Percentiles rank a stretch among this genome's conserved stretches.
Conservation (phyloP, 305 asterid genomes). For the Rubia tinctorum region DNA sequence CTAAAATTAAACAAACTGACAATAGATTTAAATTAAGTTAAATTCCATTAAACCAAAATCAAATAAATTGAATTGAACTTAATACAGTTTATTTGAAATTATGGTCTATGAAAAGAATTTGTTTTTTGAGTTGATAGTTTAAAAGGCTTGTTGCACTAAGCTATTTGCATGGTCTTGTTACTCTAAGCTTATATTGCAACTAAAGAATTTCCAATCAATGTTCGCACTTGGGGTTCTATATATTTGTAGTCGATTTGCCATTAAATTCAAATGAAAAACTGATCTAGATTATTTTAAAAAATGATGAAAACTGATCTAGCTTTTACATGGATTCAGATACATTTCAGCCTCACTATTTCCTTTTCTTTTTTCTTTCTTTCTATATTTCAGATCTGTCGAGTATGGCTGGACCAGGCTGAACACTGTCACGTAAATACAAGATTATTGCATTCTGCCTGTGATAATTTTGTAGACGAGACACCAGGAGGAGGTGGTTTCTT, state of each 20-base stretch:
- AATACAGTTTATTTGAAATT: too few relatives aligned
- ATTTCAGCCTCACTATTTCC: background rate
- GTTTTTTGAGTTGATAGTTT: too few relatives aligned
- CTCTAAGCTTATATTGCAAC: background rate
- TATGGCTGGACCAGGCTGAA: constrained; percentile 81
- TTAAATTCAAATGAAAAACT: background rate
- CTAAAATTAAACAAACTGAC: too few relatives aligned
- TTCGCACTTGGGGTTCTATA: background rate
- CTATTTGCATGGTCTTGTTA: too few relatives aligned
- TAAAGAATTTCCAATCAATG: background rate
- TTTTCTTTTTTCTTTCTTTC: background rate
- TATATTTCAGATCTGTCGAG: constrained; percentile 63
- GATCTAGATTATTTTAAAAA: background rate
- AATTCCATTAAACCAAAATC: too few relatives aligned
- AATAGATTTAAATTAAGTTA: too few relatives aligned
- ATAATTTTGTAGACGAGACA: constrained; percentile 44
- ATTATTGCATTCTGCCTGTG: constrained; percentile 65
- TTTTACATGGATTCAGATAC: constrained; percentile 1
- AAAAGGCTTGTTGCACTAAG: background rate
- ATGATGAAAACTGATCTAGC: background rate
- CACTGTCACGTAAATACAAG: constrained; percentile 64
- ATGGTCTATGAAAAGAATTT: too few relatives aligned
- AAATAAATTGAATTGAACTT: too few relatives aligned
- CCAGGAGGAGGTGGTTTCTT: constrained; percentile 34
- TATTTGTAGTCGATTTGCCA: background rate